phyloP scores from a whole-genome alignment of 208 protist species.

The Leishmania aethiopica region DNA sequence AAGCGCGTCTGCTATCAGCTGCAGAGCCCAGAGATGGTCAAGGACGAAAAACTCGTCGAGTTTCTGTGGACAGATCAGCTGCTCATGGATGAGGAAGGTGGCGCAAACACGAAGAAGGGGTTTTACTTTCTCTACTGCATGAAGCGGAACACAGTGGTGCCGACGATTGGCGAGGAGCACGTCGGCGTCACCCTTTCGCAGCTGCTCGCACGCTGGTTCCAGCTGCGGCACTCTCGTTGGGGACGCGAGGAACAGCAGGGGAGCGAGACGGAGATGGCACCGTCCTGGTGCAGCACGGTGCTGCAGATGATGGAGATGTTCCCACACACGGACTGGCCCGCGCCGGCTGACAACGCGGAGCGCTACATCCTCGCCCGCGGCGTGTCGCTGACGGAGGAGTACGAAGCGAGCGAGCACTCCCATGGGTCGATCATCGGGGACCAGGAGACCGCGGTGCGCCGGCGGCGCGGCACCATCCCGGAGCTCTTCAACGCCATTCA shows the following conservation, averaged over 20 bases:
- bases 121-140: conserved; percentile 89
- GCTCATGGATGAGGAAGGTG: conserved; percentile 79
- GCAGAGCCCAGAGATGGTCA: conserved; percentile 30
- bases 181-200: conserved; percentile 40
- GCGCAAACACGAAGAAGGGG: conserved; percentile 70
- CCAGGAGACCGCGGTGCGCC: conserved; percentile 9
- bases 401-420: conserved; percentile 3
- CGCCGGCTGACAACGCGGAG: conserved; percentile 25
- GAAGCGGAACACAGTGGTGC: conserved; percentile 30
- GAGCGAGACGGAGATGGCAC: conserved; percentile 42
- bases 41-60: conserved; percentile 52
- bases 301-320: conserved; percentile 61
- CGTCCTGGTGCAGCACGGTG: conserved; percentile 60
- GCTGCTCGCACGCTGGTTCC: conserved; percentile 75
- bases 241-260: conserved; percentile 46
- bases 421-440: conserved; percentile 21
- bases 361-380: conserved; percentile 43
- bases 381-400: conserved; percentile 28
- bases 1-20: conserved; percentile 55
- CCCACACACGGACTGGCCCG: conserved; percentile 51
- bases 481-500: conserved; percentile 45
- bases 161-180: conserved; percentile 32
- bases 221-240: conserved; percentile 78
- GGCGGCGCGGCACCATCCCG: conserved; percentile 28
- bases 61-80: conserved; percentile 71